These are phyloP conservation scores for Cytidiella melzeri DNA, from an alignment of 768 basidiomycete genomes.

Conservation along the genomic window DNA sequence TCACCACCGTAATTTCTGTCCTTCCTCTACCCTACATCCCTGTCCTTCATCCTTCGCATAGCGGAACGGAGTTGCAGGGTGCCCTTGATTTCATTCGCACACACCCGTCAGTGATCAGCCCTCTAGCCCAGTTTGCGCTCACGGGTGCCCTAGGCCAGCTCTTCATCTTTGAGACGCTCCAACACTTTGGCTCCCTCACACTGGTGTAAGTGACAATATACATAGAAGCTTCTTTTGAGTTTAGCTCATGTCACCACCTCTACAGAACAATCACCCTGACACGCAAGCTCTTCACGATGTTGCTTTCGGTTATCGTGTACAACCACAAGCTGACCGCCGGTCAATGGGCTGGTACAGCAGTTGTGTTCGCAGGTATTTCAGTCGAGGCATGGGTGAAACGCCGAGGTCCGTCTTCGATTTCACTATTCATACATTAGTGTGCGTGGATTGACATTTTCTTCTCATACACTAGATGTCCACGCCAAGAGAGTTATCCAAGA, in stretches of 20 bases:
- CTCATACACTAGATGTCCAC: constrained; percentile 54
- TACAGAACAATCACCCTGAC: constrained; percentile 90
- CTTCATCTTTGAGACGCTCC: constrained; percentile 95
- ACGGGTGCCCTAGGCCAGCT: constrained; percentile 93
- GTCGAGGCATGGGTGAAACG: constrained; percentile 90
- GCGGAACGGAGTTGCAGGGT: constrained; percentile 56
- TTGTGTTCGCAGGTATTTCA: constrained; percentile 95
- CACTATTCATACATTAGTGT: background rate
- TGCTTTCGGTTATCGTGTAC: constrained; percentile 89
- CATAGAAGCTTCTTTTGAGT: background rate
- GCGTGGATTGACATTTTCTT: background rate
- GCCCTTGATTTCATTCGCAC: constrained; percentile 68
- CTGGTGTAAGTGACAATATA: constrained; percentile 31
- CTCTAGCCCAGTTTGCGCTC: constrained; percentile 78
- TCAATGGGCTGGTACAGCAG: constrained; percentile 88
- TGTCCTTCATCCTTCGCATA: constrained; percentile 65
- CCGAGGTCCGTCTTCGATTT: constrained; percentile 48
- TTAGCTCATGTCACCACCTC: constrained; percentile 8
- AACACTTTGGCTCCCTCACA: constrained; percentile 86
- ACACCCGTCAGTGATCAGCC: constrained; percentile 70
- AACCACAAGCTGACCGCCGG: constrained; percentile 77
- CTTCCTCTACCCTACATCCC: constrained; percentile 79
- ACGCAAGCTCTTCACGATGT: constrained; percentile 96
- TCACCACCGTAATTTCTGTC: constrained; percentile 63
- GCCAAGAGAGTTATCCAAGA: constrained; percentile 75